A percentile compares a stretch with the other conserved stretches of the same genome.
phyloP scores from a whole-genome alignment of 208 protist genomes.

The Hexamita inflata region DNA sequence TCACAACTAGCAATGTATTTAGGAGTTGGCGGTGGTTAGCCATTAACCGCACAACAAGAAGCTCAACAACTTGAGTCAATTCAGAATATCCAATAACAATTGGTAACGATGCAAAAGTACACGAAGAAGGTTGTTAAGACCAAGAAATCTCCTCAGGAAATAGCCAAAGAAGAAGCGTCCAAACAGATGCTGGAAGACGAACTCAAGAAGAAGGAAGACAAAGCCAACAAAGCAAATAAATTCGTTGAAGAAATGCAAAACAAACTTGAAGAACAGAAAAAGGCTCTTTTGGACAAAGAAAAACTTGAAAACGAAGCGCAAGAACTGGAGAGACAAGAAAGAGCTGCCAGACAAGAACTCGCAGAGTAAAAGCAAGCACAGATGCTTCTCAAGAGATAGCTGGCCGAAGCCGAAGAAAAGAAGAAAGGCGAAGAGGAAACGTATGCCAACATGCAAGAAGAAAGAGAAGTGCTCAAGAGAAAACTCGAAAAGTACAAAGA shows the following conservation, averaged over 20 bases:
- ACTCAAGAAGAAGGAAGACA: slow-evolving; percentile 1
- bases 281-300: background rate
- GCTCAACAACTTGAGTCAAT: background rate
- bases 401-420: background rate
- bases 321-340: background rate
- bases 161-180: background rate
- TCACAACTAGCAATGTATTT: slow-evolving; percentile 52
- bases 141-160: background rate
- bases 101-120: background rate
- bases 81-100: background rate
- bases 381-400: background rate
- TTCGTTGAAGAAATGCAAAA: background rate
- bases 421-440: background rate
- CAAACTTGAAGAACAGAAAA: background rate
- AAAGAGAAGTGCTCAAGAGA: too few relatives aligned
- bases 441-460: too few relatives aligned
- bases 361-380: background rate
- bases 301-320: background rate
- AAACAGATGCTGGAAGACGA: background rate
- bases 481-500: too few relatives aligned
- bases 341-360: background rate
- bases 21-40: background rate
- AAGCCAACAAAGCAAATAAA: background rate
- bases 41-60: background rate
- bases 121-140: slow-evolving; percentile 3